Percentiles rank a stretch among this genome's conserved stretches.
These are phyloP conservation scores for Serendipita sp. DNA, from an alignment of 768 basidiomycete species.

Conservation along the genomic window DNA sequence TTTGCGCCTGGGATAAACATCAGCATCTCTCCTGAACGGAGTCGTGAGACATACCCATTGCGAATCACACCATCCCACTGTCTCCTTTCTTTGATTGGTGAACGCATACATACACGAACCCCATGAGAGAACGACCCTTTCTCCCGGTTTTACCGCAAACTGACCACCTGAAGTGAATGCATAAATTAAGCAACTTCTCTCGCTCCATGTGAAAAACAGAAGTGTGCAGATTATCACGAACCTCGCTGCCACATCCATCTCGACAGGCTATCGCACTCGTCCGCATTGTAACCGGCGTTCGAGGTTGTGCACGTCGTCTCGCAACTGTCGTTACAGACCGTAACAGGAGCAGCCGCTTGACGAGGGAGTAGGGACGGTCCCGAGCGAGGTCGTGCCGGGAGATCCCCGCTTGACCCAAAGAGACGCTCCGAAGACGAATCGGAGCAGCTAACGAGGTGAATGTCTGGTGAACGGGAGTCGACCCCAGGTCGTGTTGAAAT, in stretches of 20 bases:
- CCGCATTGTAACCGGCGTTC: neutral
- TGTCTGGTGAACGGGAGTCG: neutral
- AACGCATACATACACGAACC: constrained; percentile 2
- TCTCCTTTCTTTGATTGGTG: neutral
- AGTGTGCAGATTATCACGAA: too few species aligned
- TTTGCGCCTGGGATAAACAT: neutral
- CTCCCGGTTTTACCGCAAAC: neutral
- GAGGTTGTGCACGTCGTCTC: neutral
- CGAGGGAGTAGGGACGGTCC: neutral
- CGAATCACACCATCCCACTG: neutral
- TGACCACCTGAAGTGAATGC: neutral
- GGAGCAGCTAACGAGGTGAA: neutral
- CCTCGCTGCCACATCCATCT: neutral
- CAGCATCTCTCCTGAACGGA: neutral
- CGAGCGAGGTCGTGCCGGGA: neutral
- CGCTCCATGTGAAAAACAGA: too few species aligned
- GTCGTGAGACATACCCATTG: neutral
- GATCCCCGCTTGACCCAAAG: too few species aligned
- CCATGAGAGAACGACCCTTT: neutral
- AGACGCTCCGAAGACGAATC: too few species aligned
- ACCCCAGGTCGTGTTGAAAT: neutral
- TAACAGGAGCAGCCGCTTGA: neutral
- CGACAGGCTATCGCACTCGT: neutral
- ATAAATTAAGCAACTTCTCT: too few species aligned
- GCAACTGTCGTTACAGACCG: neutral